Conservation (phyloP, 176 grass and related monocot genomes). For the Secale cereale region DNA sequence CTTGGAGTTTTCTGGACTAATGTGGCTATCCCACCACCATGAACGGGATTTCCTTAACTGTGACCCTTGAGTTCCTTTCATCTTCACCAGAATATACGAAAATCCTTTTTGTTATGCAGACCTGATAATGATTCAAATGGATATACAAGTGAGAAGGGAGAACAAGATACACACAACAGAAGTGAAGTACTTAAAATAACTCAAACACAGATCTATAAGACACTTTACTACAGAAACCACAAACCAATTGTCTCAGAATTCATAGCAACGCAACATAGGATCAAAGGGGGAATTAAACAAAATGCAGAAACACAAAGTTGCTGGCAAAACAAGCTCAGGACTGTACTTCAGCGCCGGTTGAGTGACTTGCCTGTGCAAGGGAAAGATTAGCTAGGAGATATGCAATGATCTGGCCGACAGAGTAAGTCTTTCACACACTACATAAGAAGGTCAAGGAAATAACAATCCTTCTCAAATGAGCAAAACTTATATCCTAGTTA, state of each 20-base stretch:
- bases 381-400: not conserved
- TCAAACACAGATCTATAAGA: not conserved
- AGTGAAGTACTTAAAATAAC: not conserved
- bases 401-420: not conserved
- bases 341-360: not conserved
- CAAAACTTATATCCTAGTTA: conserved; percentile 1
- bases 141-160: conserved; percentile 16
- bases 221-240: not conserved
- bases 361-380: not conserved
- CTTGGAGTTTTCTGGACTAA: conserved; percentile 70
- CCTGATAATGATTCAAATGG: conserved; percentile 23
- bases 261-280: conserved; percentile 5
- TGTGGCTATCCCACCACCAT: conserved; percentile 92
- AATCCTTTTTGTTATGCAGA: not conserved
- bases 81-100: conserved; percentile 35
- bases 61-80: conserved; percentile 45
- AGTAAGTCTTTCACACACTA: not conserved
- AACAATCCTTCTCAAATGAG: not conserved
- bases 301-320: not conserved
- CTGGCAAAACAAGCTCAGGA: conserved; percentile 6
- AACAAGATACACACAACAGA: not conserved
- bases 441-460: not conserved
- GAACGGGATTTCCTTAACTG: conserved; percentile 53
- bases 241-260: not conserved
- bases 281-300: not conserved